Conservation (phyloP, 441 rosid genomes). For the Croton setiger region DNA sequence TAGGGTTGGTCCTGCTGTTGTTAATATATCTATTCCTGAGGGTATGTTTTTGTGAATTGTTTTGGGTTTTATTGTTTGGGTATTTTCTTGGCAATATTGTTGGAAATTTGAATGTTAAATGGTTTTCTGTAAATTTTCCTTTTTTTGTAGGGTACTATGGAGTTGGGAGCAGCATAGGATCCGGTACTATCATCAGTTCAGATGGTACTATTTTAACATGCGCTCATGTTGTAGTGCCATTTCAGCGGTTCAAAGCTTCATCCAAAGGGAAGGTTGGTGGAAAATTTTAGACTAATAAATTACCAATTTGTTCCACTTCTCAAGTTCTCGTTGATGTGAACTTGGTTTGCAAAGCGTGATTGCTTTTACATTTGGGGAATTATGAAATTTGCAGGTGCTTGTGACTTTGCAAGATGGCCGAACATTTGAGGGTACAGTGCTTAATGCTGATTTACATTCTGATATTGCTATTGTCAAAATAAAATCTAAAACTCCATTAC, state of each 20-base stretch:
- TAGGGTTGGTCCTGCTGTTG: slow-evolving; percentile 79
- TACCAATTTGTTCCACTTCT: not conserved
- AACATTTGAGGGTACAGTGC: slow-evolving; percentile 69
- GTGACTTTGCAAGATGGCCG: slow-evolving; percentile 95
- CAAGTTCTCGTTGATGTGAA: not conserved
- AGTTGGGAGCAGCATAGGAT: slow-evolving; percentile 62
- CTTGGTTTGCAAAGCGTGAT: not conserved
- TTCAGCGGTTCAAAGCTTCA: slow-evolving; percentile 40
- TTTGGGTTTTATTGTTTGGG: not conserved
- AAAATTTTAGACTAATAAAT: too few relatives aligned
- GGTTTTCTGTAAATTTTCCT: not conserved
- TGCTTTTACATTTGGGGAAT: slow-evolving; percentile 1
- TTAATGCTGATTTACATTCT: slow-evolving; percentile 77
- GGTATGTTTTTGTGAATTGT: slow-evolving; percentile 32
- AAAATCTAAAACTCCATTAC: slow-evolving; percentile 68
- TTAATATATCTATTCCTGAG: slow-evolving; percentile 65
- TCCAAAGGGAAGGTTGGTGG: slow-evolving; percentile 67
- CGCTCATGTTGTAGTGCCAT: slow-evolving; percentile 76
- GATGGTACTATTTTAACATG: slow-evolving; percentile 82
- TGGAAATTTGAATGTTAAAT: not conserved
- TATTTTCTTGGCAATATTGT: not conserved
- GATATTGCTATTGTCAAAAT: slow-evolving; percentile 91
- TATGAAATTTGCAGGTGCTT: slow-evolving; percentile 50
- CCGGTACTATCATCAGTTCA: slow-evolving; percentile 80
- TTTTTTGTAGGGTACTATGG: slow-evolving; percentile 45